Percentiles rank a stretch among this genome's conserved stretches.
These are phyloP conservation scores for Pseudonitzschia pungens DNA, from an alignment of 108 stramenopile species.

Conservation along the genomic window DNA sequence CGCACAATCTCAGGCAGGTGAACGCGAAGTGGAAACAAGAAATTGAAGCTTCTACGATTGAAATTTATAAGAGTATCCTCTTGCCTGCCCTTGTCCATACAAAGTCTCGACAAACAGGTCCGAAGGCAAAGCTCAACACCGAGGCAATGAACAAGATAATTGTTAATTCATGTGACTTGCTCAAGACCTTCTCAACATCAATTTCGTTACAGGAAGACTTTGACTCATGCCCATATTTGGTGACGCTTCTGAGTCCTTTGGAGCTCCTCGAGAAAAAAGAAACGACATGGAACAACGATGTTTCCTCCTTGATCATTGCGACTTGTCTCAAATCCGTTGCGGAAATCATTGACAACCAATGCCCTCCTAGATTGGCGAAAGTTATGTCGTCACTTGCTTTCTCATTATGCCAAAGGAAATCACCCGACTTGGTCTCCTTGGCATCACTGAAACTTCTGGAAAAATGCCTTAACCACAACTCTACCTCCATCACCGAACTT, in stretches of 20 bases:
- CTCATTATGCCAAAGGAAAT: slow-evolving; percentile 23
- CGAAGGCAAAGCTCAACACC: not conserved
- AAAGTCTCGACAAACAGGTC: not conserved
- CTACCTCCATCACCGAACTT: slow-evolving; percentile 43
- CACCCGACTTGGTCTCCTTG: slow-evolving; percentile 20
- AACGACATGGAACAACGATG: slow-evolving; percentile 6
- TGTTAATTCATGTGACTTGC: slow-evolving; percentile 19
- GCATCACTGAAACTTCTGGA: slow-evolving; percentile 43
- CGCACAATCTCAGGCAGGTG: not conserved
- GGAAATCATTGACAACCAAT: slow-evolving; percentile 16
- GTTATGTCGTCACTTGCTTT: slow-evolving; percentile 48
- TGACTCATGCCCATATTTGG: slow-evolving; percentile 32
- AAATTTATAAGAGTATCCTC: slow-evolving; percentile 22
- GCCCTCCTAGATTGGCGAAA: slow-evolving; percentile 31
- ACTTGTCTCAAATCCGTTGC: slow-evolving; percentile 26
- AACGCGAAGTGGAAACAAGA: slow-evolving; percentile 22
- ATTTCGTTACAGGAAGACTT: slow-evolving; percentile 3
- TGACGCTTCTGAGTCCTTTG: slow-evolving; percentile 45
- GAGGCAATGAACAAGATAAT: not conserved
- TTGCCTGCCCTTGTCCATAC: slow-evolving; percentile 15
- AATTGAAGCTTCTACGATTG: slow-evolving; percentile 9
- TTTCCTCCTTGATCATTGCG: slow-evolving; percentile 22
- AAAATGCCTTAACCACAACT: slow-evolving; percentile 42
- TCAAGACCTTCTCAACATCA: slow-evolving; percentile 11
- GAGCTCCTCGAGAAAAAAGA: slow-evolving; percentile 39